These are phyloP conservation scores for Seiridium cupressi DNA, from an alignment of 2,329 filamentous ascomycete genomes.

Conservation along the genomic window DNA sequence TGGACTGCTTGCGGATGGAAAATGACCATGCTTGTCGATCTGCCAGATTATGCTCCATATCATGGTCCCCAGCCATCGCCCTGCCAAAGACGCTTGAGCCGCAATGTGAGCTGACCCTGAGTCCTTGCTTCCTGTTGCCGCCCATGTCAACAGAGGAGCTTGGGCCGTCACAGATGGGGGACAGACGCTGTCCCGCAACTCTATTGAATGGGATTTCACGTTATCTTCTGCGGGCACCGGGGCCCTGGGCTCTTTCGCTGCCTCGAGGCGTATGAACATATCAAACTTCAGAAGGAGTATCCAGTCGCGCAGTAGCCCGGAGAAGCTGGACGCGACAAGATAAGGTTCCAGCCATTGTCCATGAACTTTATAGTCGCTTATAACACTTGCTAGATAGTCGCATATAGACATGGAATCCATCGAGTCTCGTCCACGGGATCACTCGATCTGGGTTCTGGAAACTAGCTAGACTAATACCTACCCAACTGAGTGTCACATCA, in stretches of 20 bases:
- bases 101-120: conserved; percentile 11
- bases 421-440: neutral
- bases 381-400: too few relatives aligned
- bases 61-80: conserved; percentile 16
- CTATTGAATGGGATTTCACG: neutral
- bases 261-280: too few relatives aligned
- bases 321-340: too few relatives aligned
- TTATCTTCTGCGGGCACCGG: too few relatives aligned
- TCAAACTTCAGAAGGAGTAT: too few relatives aligned
- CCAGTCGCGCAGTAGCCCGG: too few relatives aligned
- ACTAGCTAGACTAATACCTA: too few relatives aligned
- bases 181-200: neutral
- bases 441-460: neutral
- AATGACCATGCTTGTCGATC: neutral
- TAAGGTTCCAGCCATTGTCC: too few relatives aligned
- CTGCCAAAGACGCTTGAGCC: conserved; percentile 25
- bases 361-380: too few relatives aligned
- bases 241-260: too few relatives aligned
- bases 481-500: neutral
- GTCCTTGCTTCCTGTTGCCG: neutral
- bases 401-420: neutral
- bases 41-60: neutral
- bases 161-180: neutral
- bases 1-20: neutral
- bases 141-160: conserved; percentile 2